Percentiles rank a stretch among this genome's conserved stretches.
Conservation (phyloP, 2,329 filamentous ascomycete species). For the Beauveria medogensis region DNA sequence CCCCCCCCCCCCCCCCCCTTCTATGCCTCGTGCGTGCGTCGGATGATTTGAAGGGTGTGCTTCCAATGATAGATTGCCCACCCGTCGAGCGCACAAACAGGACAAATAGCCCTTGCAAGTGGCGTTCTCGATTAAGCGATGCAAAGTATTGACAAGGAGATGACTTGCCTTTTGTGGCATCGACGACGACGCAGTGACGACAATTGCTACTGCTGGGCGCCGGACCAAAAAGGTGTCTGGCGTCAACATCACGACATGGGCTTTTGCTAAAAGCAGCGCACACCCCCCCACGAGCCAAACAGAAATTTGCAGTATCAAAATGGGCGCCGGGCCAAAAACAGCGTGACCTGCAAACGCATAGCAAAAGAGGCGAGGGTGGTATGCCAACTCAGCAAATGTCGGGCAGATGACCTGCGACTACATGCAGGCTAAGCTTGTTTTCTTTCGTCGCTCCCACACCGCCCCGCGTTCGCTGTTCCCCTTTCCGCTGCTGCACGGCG, state of each 20-base stretch:
- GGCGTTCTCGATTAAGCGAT: neutral
- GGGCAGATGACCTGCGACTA: constrained; percentile 27
- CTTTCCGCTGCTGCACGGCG: neutral
- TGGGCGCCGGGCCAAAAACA: neutral
- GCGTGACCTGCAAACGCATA: constrained; percentile 12
- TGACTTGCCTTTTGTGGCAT: neutral
- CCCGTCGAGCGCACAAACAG: no score
- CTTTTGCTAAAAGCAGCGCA: neutral
- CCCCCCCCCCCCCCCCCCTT: no score
- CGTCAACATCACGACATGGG: neutral
- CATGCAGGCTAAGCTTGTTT: constrained; percentile 12
- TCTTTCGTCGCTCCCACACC: neutral
- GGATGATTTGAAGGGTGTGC: neutral
- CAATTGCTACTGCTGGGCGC: no score
- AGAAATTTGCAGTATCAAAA: neutral
- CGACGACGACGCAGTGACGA: neutral
- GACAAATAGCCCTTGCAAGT: neutral
- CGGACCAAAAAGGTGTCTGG: neutral
- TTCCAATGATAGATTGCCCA: no score
- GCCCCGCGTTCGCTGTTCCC: constrained; percentile 2
- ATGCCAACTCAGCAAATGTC: constrained; percentile 28
- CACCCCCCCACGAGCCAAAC: neutral
- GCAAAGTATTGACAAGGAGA: no score
- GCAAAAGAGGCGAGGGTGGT: constrained; percentile 15
- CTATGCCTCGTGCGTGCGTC: neutral